phyloP scores from a whole-genome alignment of 495 filamentous ascomycete genomes.

The Staphylotrichum longicolle region DNA sequence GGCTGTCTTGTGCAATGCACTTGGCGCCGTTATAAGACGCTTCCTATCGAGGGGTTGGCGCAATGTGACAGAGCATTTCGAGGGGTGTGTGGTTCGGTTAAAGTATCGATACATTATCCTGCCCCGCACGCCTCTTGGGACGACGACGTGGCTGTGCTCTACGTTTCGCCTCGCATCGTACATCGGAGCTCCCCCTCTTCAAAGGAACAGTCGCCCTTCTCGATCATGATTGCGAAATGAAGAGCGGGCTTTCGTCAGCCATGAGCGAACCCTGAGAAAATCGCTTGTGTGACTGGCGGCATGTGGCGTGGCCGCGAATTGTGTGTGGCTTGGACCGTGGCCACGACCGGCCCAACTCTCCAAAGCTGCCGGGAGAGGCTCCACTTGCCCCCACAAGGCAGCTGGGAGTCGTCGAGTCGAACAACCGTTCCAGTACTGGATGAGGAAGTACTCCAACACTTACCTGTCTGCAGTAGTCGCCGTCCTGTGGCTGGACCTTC shows the following conservation, averaged over 20 bases:
- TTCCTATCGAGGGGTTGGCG: background rate
- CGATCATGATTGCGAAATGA: background rate
- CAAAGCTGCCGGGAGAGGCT: too few species aligned
- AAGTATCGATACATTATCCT: slow-evolving; percentile 1
- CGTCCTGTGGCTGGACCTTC: too few species aligned
- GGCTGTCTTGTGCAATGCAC: background rate
- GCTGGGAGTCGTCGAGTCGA: too few species aligned
- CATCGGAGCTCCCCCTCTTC: background rate
- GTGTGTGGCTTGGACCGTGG: slow-evolving; percentile 4
- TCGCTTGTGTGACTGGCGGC: background rate
- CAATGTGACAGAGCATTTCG: too few species aligned
- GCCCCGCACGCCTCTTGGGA: background rate
- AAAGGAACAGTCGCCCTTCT: background rate
- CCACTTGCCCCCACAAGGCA: too few species aligned
- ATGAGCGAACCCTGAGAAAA: background rate
- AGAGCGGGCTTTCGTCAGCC: background rate
- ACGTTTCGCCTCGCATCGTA: slow-evolving; percentile 10
- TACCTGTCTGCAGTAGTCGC: background rate
- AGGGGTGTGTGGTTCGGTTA: background rate
- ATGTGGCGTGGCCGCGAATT: background rate
- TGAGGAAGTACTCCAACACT: too few species aligned
- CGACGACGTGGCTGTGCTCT: slow-evolving; percentile 15
- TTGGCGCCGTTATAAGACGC: background rate
- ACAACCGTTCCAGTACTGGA: background rate
- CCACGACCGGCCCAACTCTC: background rate